Evolutionary conservation across 108 stramenopile genomes (phyloP).

Genomic region (Ochromonas danica): DNA sequence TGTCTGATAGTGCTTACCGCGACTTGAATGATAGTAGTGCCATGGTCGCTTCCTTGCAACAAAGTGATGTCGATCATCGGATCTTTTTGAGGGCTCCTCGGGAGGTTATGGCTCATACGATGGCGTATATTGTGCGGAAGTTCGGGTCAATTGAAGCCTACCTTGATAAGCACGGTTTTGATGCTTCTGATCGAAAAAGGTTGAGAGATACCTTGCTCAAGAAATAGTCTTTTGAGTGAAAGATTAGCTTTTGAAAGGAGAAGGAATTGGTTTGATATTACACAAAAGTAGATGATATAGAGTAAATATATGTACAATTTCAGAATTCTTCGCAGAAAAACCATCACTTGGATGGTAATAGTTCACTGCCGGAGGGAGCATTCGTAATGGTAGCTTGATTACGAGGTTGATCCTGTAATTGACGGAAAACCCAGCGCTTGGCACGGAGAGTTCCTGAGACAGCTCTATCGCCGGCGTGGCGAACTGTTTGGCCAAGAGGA

Average conservation of each 20-base stretch:
- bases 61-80: not conserved
- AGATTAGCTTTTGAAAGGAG: not conserved
- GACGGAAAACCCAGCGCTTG: not conserved
- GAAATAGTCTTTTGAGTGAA: not conserved
- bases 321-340: not conserved
- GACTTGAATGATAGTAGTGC: conserved; percentile 4
- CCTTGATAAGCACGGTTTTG: not conserved
- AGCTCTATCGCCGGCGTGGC: not conserved
- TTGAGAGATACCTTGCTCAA: not conserved
- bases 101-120: not conserved
- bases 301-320: not conserved
- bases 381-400: not conserved
- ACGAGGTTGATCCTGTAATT: not conserved
- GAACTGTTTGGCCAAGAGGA: not conserved
- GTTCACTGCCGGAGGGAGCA: not conserved
- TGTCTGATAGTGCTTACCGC: not conserved
- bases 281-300: not conserved
- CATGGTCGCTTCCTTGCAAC: not conserved
- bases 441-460: not conserved
- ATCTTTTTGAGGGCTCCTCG: not conserved
- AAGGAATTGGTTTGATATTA: not conserved
- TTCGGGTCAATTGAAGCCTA: not conserved
- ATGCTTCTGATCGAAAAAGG: not conserved
- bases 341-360: not conserved
- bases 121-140: not conserved